Evolutionary conservation across 805 yeast species (phyloP), one percentile per base, ranked within the genome.

Genomic region (Nakazawaea ernobii): DNA sequence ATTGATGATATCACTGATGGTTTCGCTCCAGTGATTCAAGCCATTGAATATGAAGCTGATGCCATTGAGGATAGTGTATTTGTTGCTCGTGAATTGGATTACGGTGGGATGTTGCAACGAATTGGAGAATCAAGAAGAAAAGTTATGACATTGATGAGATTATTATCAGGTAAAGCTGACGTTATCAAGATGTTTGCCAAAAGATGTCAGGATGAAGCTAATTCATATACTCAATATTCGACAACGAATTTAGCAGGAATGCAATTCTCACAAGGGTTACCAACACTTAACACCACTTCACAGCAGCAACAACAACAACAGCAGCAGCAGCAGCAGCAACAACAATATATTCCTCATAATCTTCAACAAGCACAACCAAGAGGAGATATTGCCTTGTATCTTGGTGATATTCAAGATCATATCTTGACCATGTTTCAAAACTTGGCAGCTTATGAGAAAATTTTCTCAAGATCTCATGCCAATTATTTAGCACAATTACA

Each of bases 361-460:
- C 17, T 35, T 14, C 50, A 30, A 13, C 54, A 61, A 27, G 46
- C 51, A 0, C 79, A 82, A 56, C 96, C 97, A 44, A 76, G 95
- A 58, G 92, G 86, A 27, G 97, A 92, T 58, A 91, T 91, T 66
- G 96, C 95, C 0, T 72, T 91, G 53, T 92, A 88, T 64, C 68
- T 91, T 52, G 97, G 97, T 49, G 98, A 91, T 79, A 91, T 91
- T 61, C 97, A 90, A 68, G 97, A 91, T 74, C 98, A 91, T 77
- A 86, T 92, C 59, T 82, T 91, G 49, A 92, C 98, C 14, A 92
- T 92, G 97, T 86, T 81, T 66, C 97, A 90, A 68, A 91, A 89
- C 59, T 74, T 92, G 61, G 66, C 84, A 38, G 86, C 95, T 3
- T 91, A 89, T 61, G 99, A 92, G 62, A 91, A 91, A 74, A 92